phyloP scores from a whole-genome alignment of 495 filamentous ascomycete species.

The Corynascus novoguineensis region DNA sequence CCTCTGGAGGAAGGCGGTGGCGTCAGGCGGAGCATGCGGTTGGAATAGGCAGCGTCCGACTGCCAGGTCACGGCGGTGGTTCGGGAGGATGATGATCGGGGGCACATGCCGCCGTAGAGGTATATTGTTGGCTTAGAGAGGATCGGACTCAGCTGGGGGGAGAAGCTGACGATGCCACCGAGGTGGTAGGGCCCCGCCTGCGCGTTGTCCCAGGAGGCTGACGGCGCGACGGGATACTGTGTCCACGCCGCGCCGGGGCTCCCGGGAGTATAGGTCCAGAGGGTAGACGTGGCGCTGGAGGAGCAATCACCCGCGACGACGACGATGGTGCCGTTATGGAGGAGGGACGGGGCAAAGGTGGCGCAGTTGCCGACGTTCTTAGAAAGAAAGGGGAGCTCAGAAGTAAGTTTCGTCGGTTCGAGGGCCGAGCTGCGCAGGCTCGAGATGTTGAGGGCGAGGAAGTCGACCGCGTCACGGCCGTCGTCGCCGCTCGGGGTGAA shows the following conservation, averaged over 20 bases:
- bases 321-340: conserved; percentile 59
- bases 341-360: conserved; percentile 58
- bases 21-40: conserved; percentile 59
- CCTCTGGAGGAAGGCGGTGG: conserved; percentile 39
- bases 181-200: conserved; percentile 58
- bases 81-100: conserved; percentile 45
- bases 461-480: conserved; percentile 31
- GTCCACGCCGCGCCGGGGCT: conserved; percentile 25
- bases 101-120: conserved; percentile 87
- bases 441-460: conserved; percentile 61
- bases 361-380: conserved; percentile 23
- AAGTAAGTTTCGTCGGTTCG: conserved; percentile 51
- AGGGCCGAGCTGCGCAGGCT: conserved; percentile 49
- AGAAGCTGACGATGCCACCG: conserved; percentile 61
- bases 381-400: conserved; percentile 60
- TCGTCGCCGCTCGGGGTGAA: conserved; percentile 46
- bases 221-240: conserved; percentile 22
- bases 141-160: conserved; percentile 47
- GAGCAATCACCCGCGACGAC: conserved; percentile 67
- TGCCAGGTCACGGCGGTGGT: conserved; percentile 48
- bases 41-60: conserved; percentile 67
- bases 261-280: conserved; percentile 36
- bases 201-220: conserved; percentile 18
- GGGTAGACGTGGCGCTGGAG: conserved; percentile 24
- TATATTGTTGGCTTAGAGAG: conserved; percentile 52